These are phyloP conservation scores for Scheffersomyces cryptocercus DNA, from an alignment of 1,139 yeast species.

Conservation along the genomic window DNA sequence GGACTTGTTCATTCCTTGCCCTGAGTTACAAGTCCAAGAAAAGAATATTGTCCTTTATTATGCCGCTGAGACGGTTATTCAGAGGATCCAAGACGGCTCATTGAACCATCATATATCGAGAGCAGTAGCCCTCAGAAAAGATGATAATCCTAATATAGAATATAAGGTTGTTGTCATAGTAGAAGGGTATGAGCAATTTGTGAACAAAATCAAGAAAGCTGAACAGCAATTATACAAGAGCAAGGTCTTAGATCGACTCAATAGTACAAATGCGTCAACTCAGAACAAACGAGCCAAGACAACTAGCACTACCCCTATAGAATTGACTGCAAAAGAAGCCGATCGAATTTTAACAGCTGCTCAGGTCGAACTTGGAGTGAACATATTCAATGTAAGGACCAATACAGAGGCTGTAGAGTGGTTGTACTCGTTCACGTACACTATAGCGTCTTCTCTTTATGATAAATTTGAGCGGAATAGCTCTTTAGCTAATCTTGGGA, in stretches of 20 bases:
- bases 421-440: slow-evolving; percentile 56
- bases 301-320: slow-evolving; percentile 2
- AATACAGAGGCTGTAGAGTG: slow-evolving; percentile 52
- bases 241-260: slow-evolving; percentile 31
- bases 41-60: slow-evolving; percentile 44
- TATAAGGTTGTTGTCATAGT: slow-evolving; percentile 43
- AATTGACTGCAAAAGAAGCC: slow-evolving; percentile 41
- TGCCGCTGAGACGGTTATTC: slow-evolving; percentile 46
- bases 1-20: slow-evolving; percentile 58
- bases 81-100: slow-evolving; percentile 28
- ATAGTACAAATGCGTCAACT: slow-evolving; percentile 5
- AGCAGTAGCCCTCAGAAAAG: slow-evolving; percentile 18
- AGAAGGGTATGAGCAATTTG: slow-evolving; percentile 48
- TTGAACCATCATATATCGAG: slow-evolving; percentile 18
- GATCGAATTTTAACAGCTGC: slow-evolving; percentile 26
- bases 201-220: slow-evolving; percentile 41
- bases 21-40: slow-evolving; percentile 41
- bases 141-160: slow-evolving; percentile 8
- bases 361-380: slow-evolving; percentile 37
- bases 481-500: slow-evolving; percentile 54
- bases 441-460: slow-evolving; percentile 53
- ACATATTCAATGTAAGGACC: slow-evolving; percentile 49
- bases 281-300: slow-evolving; percentile 2
- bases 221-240: slow-evolving; percentile 49
- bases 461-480: slow-evolving; percentile 58